Base-by-base conservation (phyloP, 306 rosid species). In the Trifolium pratense region DNA sequence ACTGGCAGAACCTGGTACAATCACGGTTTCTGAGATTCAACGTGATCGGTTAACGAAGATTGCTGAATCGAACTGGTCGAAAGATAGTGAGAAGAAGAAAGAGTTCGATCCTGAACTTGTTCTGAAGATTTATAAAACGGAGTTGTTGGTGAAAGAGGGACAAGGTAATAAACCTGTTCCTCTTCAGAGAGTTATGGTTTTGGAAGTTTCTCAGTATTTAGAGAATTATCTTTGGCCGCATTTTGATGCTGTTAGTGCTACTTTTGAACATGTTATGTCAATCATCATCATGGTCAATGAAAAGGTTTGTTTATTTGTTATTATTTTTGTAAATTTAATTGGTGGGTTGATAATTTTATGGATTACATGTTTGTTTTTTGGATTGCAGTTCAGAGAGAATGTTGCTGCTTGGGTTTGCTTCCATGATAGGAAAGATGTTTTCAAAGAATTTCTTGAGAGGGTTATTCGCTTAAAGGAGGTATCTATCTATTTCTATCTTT, bases 351-450 rank as follows among this genome's bases (percentile, higher is more conserved):
- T 52, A 39, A 12, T 56, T 82, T 66, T 51, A 7, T 62, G 75
- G 65, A 58, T 29, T 29, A 5, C 18, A 45, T 69, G 23, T 71
- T 8, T 31, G 2, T 29, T 16, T 16, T 20, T 40, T 55, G 48
- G 17, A 66, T 68, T 73, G 83, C 91, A 94, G 99, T 94, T 94
- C 72, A 88, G 97, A 32, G 99, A 91, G 80, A 94, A 94, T 76
- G 96, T 94, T 40, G 92, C 90, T 15, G 97, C 99, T 68, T 94
- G 99, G 99, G 89, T 79, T 31, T 91, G 99, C 75, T 94, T 90
- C 86, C 81, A 94, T 68, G 94, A 91, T 66, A 85, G 84, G 69
- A 91, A 91, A 81, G 95, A 89, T 31, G 70, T 76, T 51, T 94
- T 94, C 73, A 85, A 84, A 76, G 96, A 84, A 37, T 94, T 91